Conservation (phyloP, 83 land plant genomes). For the Thuja plicata region DNA sequence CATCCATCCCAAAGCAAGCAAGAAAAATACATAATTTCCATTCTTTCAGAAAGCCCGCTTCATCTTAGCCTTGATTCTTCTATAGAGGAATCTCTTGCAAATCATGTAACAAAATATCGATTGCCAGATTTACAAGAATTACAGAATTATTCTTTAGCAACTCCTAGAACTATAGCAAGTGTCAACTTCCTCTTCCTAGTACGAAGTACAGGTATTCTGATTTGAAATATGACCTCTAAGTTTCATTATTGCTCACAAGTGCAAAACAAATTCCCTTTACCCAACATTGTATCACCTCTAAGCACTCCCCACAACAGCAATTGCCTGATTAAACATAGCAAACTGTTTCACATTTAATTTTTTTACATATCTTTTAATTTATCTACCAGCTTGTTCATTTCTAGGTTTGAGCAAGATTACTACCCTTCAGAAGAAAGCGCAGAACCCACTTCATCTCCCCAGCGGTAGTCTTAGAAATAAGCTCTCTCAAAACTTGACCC, state of each 20-base stretch:
- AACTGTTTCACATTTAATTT: neutral
- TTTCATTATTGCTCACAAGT: neutral
- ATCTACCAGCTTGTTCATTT: neutral
- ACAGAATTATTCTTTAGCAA: too few relatives aligned
- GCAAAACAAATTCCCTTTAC: neutral
- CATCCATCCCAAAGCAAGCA: neutral
- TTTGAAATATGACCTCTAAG: too few relatives aligned
- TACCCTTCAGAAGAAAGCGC: constrained; percentile 20
- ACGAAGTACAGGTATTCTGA: too few relatives aligned
- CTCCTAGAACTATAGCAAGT: too few relatives aligned
- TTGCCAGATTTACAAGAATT: too few relatives aligned
- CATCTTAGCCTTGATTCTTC: neutral
- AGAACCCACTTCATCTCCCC: constrained; percentile 22
- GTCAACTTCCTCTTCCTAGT: too few relatives aligned
- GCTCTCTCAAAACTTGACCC: constrained; percentile 16
- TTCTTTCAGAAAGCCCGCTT: neutral
- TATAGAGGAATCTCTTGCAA: neutral
- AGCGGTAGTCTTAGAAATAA: constrained; percentile 14
- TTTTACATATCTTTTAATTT: neutral
- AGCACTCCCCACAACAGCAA: neutral
- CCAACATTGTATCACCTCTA: neutral
- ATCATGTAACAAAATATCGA: neutral
- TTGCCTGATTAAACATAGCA: neutral
- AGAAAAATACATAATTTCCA: neutral
- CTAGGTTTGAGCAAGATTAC: neutral